phyloP scores from a whole-genome alignment of 106 monocot species.

The Dendrobium huoshanense region DNA sequence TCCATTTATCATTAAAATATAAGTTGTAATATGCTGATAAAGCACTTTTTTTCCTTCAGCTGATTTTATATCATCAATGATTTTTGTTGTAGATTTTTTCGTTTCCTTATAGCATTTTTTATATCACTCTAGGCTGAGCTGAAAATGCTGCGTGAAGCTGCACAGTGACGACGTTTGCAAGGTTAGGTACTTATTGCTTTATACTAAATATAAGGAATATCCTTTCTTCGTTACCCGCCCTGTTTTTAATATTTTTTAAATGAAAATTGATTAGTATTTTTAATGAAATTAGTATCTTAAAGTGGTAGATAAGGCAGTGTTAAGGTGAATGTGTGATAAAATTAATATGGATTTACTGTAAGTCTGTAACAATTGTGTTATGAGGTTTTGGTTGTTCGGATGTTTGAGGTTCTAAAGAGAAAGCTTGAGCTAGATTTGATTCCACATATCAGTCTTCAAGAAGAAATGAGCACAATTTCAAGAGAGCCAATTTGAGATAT shows the following conservation, averaged over 20 bases:
- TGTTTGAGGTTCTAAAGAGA: not conserved
- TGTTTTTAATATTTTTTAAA: not conserved
- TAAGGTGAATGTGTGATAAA: too few species aligned
- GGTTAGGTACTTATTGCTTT: constrained; percentile 32
- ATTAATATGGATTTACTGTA: too few species aligned
- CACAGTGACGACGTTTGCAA: constrained; percentile 87
- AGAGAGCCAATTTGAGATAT: not conserved
- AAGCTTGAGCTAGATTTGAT: not conserved
- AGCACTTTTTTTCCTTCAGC: not conserved
- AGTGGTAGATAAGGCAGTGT: too few species aligned
- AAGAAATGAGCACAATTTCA: too few species aligned
- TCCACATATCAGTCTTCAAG: too few species aligned
- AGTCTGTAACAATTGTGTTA: too few species aligned
- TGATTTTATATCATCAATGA: not conserved
- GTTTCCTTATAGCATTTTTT: not conserved
- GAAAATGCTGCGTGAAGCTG: constrained; percentile 78
- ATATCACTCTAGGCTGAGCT: constrained; percentile 49
- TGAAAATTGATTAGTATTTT: not conserved
- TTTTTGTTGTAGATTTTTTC: not conserved
- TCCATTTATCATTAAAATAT: not conserved
- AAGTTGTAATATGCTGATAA: not conserved
- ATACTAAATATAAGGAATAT: not conserved
- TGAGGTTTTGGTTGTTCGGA: not conserved
- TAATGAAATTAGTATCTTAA: not conserved
- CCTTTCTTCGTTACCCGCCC: not conserved